A percentile compares a stretch with the other conserved stretches of the same genome.
These are phyloP conservation scores for Microdochium trichocladiopsis DNA, from an alignment of 2,329 filamentous ascomycete species.

Conservation along the genomic window DNA sequence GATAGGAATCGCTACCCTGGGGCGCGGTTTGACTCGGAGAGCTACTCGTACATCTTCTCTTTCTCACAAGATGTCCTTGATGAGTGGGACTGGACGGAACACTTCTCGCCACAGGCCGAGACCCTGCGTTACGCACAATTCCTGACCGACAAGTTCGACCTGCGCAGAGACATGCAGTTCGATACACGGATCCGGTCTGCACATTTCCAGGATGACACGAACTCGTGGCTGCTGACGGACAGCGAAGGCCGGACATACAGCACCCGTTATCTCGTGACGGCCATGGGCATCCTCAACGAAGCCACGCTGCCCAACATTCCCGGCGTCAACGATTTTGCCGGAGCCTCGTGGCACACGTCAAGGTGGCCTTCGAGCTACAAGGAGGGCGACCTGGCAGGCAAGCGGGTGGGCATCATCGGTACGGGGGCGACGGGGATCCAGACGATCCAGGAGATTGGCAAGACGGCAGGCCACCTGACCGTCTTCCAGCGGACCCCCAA, in stretches of 20 bases:
- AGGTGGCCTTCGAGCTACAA: slow-evolving; percentile 12
- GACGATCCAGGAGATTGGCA: slow-evolving; percentile 18
- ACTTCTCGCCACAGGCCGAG: slow-evolving; percentile 2
- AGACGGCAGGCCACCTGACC: slow-evolving; percentile 9
- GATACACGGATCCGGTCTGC: slow-evolving; percentile 1
- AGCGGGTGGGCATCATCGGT: slow-evolving; percentile 19
- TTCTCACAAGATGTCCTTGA: slow-evolving; percentile 2
- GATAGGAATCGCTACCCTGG: slow-evolving; percentile 3
- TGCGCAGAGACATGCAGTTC: slow-evolving; percentile 2
- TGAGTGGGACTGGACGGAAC: slow-evolving; percentile 4
- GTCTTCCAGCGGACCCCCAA: slow-evolving; percentile 18
- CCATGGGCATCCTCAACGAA: slow-evolving; percentile 20
- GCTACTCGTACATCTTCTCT: slow-evolving; percentile 2
- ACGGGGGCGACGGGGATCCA: slow-evolving; percentile 21
- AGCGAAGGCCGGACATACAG: slow-evolving; percentile 12
- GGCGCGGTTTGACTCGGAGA: slow-evolving; percentile 3
- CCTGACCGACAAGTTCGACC: slow-evolving; percentile 3
- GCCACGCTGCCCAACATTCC: slow-evolving; percentile 24
- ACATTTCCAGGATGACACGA: slow-evolving; percentile 2
- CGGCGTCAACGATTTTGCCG: slow-evolving; percentile 18
- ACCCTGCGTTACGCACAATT: slow-evolving; percentile 1
- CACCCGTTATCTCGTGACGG: slow-evolving; percentile 16
- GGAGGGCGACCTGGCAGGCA: slow-evolving; percentile 10
- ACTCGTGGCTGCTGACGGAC: slow-evolving; percentile 20
- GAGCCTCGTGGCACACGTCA: slow-evolving; percentile 17